phyloP scores from a whole-genome alignment of 371 early-diverging fungal species.

The Lichtheimia hyalospora region DNA sequence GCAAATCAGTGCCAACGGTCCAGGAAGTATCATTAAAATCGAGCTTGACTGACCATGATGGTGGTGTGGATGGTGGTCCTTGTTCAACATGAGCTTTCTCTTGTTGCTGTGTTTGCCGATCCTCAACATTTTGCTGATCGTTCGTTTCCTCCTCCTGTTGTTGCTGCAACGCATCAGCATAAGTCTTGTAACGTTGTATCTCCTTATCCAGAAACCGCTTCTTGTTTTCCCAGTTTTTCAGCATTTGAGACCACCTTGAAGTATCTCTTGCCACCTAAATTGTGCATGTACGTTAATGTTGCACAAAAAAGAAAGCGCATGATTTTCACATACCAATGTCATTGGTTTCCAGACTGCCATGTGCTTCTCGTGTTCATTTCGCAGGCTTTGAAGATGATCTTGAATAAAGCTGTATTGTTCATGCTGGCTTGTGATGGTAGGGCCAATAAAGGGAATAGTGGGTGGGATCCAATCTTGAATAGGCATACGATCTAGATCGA shows the following conservation, averaged over 20 bases:
- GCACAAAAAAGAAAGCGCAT: neutral
- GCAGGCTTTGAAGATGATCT: slow-evolving; percentile 4
- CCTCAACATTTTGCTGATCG: neutral
- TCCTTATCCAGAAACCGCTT: slow-evolving; percentile 6
- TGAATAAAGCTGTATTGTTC: slow-evolving; percentile 3
- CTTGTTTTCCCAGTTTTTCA: slow-evolving; percentile 11
- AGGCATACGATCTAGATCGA: neutral
- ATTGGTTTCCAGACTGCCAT: neutral
- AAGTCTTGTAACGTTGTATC: slow-evolving; percentile 5
- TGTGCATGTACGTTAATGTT: neutral
- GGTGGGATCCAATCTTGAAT: slow-evolving; percentile 10
- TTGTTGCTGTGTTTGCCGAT: neutral
- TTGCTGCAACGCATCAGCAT: neutral
- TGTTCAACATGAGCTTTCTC: too few relatives aligned
- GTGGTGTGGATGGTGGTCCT: neutral
- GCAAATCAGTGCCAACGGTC: slow-evolving; percentile 19
- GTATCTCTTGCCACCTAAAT: slow-evolving; percentile 1
- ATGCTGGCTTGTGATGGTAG: neutral
- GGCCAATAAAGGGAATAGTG: neutral
- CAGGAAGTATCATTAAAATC: neutral
- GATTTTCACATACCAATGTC: neutral
- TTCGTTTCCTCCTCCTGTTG: neutral
- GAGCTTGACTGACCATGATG: neutral
- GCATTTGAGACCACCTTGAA: slow-evolving; percentile 5
- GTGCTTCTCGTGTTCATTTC: slow-evolving; percentile 10